A percentile compares a stretch with the other conserved stretches of the same genome.
These are phyloP conservation scores for Didymella segeticola DNA, from an alignment of 2,329 filamentous ascomycete species.

Conservation along the genomic window DNA sequence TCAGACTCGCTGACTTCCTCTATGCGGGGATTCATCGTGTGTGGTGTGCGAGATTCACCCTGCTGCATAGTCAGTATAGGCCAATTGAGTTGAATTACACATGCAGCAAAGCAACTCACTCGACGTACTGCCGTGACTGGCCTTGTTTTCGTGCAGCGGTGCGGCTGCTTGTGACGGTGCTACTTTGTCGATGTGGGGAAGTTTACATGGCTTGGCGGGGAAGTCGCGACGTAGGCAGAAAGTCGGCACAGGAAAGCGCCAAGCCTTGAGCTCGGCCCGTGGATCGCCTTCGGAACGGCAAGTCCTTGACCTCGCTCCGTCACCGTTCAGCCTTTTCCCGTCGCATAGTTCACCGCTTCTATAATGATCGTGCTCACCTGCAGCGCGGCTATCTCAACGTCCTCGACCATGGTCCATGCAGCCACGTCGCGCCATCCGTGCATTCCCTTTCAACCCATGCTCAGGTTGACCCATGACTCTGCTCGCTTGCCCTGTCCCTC, in stretches of 20 bases:
- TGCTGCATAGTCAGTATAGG: not conserved
- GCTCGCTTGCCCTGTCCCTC: not conserved
- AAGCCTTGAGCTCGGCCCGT: slow-evolving; percentile 11
- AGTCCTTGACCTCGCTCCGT: not conserved
- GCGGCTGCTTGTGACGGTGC: slow-evolving; percentile 7
- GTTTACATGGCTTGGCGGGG: slow-evolving; percentile 18
- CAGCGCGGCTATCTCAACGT: slow-evolving; percentile 17
- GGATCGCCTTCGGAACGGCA: slow-evolving; percentile 10
- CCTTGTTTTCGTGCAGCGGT: not conserved
- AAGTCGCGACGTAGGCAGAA: slow-evolving; percentile 14
- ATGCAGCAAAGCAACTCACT: not conserved
- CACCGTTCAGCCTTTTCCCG: not conserved
- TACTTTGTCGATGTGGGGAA: slow-evolving; percentile 20
- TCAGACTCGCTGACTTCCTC: slow-evolving; percentile 91
- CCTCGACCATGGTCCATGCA: slow-evolving; percentile 16
- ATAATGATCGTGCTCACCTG: slow-evolving; percentile 14
- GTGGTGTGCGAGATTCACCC: slow-evolving; percentile 3
- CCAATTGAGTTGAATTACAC: not conserved
- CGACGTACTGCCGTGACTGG: not conserved
- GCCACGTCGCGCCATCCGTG: slow-evolving; percentile 15
- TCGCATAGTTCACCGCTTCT: slow-evolving; percentile 13
- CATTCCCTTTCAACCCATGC: slow-evolving; percentile 1
- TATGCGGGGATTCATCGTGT: slow-evolving; percentile 70
- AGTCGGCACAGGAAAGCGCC: slow-evolving; percentile 1
- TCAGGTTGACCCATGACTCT: slow-evolving; percentile 5